Conservation (phyloP, 306 rosid genomes). For the Castanospermum australe region DNA sequence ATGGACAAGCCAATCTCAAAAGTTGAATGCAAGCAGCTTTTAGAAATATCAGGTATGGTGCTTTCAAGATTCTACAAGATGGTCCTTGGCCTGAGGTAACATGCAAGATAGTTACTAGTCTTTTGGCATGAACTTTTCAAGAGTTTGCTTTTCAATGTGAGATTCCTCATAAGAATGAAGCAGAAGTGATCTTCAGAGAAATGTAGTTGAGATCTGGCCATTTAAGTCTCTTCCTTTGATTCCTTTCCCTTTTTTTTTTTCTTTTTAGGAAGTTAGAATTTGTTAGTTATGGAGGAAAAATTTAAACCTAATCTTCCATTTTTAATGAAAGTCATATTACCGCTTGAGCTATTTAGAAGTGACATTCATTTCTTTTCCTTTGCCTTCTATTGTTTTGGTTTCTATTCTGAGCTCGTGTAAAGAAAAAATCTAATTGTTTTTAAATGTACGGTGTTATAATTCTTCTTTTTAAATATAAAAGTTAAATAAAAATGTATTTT, state of each 20-base stretch:
- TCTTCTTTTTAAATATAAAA: neutral
- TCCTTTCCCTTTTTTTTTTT: too few species aligned
- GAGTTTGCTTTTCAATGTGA: neutral
- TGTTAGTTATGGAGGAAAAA: too few species aligned
- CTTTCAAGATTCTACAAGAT: neutral
- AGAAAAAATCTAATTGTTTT: too few species aligned
- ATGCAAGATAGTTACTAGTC: neutral
- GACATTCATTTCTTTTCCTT: too few species aligned
- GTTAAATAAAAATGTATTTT: neutral
- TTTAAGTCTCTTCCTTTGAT: neutral
- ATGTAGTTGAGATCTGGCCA: neutral
- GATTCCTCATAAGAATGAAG: neutral
- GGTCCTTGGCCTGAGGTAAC: neutral
- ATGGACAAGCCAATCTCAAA: neutral
- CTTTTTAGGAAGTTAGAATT: too few species aligned
- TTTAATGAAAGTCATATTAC: too few species aligned
- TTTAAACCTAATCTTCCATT: too few species aligned
- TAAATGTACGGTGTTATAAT: neutral
- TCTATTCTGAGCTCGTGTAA: too few species aligned
- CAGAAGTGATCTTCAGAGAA: neutral
- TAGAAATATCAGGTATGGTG: neutral
- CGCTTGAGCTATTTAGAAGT: too few species aligned
- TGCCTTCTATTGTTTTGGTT: too few species aligned
- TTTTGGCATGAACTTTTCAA: neutral
- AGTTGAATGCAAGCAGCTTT: constrained; percentile 2